Conservation (phyloP, 1,139 yeast species). For the Pneumocystis wakefieldiae region DNA sequence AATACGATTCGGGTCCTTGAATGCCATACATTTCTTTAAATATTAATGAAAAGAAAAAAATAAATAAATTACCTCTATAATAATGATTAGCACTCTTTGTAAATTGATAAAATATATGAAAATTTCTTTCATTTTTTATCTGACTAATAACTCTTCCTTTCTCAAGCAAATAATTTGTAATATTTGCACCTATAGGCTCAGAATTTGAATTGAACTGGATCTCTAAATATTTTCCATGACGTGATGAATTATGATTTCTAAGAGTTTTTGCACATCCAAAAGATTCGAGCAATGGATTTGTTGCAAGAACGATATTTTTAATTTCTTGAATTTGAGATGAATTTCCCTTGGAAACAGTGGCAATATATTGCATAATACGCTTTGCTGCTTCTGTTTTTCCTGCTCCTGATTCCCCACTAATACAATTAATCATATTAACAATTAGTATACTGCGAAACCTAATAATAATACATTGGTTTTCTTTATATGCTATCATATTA, state of each 20-base stretch:
- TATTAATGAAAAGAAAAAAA: neutral
- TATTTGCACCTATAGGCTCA: constrained; percentile 90
- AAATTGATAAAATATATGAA: constrained; percentile 92
- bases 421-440: neutral
- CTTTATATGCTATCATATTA: constrained; percentile 84
- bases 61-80: constrained; percentile 34
- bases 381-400: constrained; percentile 99
- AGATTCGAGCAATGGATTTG: constrained; percentile 88
- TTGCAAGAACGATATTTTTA: constrained; percentile 95
- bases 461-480: constrained; percentile 93
- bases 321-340: constrained; percentile 60
- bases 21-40: constrained; percentile 53
- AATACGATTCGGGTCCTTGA: constrained; percentile 83
- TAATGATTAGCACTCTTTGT: constrained; percentile 80
- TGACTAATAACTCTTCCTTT: constrained; percentile 94
- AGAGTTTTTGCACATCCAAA: constrained; percentile 98
- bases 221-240: constrained; percentile 94
- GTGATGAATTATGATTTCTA: constrained; percentile 87
- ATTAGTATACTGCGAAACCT: constrained; percentile 20
- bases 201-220: constrained; percentile 68
- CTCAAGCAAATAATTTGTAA: constrained; percentile 85
- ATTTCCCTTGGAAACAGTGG: constrained; percentile 53
- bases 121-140: constrained; percentile 80
- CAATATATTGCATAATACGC: constrained; percentile 95
- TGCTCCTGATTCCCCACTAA: constrained; percentile 92